Evolutionary conservation across 371 early-diverging fungal species (phyloP), one percentile per base, ranked within the genome.

Genomic region (Apophysomyces sp.): DNA sequence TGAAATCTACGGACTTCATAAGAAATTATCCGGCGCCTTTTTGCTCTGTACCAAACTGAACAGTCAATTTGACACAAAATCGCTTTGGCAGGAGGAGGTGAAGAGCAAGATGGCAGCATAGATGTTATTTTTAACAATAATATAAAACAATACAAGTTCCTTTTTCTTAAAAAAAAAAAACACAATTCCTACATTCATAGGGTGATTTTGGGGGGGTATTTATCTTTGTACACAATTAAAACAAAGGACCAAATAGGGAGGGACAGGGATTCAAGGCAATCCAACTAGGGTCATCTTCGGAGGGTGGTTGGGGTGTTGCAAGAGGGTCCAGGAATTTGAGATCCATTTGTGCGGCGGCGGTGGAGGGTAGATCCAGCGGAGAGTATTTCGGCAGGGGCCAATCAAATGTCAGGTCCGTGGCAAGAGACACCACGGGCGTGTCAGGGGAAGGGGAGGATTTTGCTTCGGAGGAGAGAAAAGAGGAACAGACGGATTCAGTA

Each of bases 11-110:
- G 92, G 95, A 15, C 79, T 98, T 67, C 98, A 98, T 65, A 85
- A 98, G 54, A 98, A 97, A 68, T 80, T 98, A 21, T 92, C 93
- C 6, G 98, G 98, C 1, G 94, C 92, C 0, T 98, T 95, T 68
- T 74, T 98, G 73, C 77, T 98, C 26, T 98, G 98, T 69, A 83
- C 93, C 26, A 92, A 90, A 69, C 71, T 98, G 51, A 78, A 89
- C 0, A 90, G 95, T 1, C 63, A 82, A 28, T 92, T 98, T n/a
- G 79, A 84, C 52, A 86, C 87, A 52, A 83, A 83, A 37, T 68
- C 82, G 52, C 72, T 91, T 36, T 90, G 89, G 76, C 69, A 68
- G 15, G 88, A 88, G 24, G 81, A 81, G 58, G 78, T 78, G 0
- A 27, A 8, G 62, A 44, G 24, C 21, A 44, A 44, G 11, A 21